Evolutionary conservation across 2,329 filamentous ascomycete species (phyloP).

Genomic region (Ampelomyces quisqualis): DNA sequence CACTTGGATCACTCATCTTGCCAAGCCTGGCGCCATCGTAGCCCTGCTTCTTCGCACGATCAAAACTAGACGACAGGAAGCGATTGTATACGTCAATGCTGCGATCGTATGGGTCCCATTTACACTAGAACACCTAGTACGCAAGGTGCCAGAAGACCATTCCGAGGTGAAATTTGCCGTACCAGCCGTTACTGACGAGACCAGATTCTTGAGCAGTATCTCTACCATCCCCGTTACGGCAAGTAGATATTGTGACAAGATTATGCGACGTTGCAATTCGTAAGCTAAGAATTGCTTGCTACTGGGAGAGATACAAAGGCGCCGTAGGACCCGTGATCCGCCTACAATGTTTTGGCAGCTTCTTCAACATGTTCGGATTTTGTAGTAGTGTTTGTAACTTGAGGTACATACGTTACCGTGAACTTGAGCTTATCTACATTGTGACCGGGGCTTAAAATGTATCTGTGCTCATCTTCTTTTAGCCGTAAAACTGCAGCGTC

Average conservation of each 20-base stretch:
- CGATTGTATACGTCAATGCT: constrained; percentile 52
- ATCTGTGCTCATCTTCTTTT: constrained; percentile 46
- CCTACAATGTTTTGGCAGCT: constrained; percentile 50
- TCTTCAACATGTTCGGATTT: constrained; percentile 23
- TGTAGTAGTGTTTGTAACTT: constrained; percentile 37
- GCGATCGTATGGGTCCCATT: constrained; percentile 49
- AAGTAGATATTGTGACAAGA: constrained; percentile 57
- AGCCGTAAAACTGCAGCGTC: constrained; percentile 37
- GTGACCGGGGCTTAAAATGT: constrained; percentile 42
- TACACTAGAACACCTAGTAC: constrained; percentile 55
- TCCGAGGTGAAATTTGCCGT: constrained; percentile 59
- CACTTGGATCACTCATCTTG: constrained; percentile 60
- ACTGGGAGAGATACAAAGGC: constrained; percentile 55
- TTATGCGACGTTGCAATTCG: constrained; percentile 55
- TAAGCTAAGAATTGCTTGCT: constrained; percentile 43
- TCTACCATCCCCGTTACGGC: constrained; percentile 55
- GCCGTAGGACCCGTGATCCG: constrained; percentile 53
- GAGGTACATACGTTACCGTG: constrained; percentile 25
- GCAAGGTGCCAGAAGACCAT: constrained; percentile 58
- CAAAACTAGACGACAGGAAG: constrained; percentile 47
- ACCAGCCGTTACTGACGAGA: constrained; percentile 58
- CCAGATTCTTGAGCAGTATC: constrained; percentile 53
- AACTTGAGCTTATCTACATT: constrained; percentile 26
- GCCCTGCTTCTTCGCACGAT: constrained; percentile 41
- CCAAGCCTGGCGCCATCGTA: constrained; percentile 51